Conservation (phyloP, 495 filamentous ascomycete genomes). For the Neurospora sp. region DNA sequence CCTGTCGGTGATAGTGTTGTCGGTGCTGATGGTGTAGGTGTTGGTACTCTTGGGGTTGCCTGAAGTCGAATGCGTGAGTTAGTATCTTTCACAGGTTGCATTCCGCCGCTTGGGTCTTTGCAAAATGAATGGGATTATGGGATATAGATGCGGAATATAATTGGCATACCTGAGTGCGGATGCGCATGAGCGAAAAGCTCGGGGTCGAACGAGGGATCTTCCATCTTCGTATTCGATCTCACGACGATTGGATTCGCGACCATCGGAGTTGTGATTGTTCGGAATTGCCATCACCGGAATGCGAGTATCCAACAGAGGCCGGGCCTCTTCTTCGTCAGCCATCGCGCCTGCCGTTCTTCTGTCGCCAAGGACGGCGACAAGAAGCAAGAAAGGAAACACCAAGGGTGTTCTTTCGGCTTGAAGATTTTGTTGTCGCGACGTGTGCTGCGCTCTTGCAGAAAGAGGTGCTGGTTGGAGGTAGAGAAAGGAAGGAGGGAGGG, state of each 20-base stretch:
- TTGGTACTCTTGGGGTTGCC: neutral
- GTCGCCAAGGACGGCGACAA: neutral
- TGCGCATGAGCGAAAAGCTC: neutral
- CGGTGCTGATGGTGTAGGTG: neutral
- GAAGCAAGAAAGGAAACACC: neutral
- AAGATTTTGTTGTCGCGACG: neutral
- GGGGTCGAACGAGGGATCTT: neutral
- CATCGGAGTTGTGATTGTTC: neutral
- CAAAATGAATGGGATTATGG: too few species aligned
- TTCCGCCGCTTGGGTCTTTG: too few species aligned
- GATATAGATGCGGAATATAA: neutral
- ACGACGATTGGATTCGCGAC: neutral
- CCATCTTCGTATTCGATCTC: neutral
- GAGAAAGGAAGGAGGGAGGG: neutral
- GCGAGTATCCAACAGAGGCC: neutral
- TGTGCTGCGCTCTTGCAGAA: neutral
- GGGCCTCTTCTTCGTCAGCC: neutral
- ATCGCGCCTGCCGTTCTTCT: neutral
- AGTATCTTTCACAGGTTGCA: neutral
- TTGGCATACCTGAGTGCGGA: neutral
- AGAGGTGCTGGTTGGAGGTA: neutral
- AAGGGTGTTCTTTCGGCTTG: neutral
- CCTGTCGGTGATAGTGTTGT: accelerated
- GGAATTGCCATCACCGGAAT: neutral
- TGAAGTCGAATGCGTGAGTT: neutral